Conservation (phyloP, 192 early-diverging fungal genomes). For the Podila clonocystis region DNA sequence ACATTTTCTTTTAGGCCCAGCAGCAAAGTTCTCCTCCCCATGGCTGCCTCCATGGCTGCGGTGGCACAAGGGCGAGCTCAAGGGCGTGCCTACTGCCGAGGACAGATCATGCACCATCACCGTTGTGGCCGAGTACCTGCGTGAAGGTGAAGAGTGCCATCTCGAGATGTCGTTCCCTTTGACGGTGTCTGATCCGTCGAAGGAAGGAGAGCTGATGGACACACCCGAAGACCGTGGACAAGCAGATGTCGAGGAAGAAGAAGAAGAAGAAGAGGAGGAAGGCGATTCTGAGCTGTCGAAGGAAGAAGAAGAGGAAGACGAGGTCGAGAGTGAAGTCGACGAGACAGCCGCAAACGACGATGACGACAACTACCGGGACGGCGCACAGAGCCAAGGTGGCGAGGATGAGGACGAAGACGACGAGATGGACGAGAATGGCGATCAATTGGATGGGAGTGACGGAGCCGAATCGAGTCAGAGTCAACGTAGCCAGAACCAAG, state of each 20-base stretch:
- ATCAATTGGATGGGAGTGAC: too few species aligned
- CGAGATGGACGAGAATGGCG: background rate
- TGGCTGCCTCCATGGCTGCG: slow-evolving; percentile 77
- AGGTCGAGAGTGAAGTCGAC: slow-evolving; percentile 6
- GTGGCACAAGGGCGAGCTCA: slow-evolving; percentile 78
- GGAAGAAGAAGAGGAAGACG: background rate
- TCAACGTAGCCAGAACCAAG: too few species aligned
- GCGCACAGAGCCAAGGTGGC: too few species aligned
- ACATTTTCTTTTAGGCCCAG: slow-evolving; percentile 55
- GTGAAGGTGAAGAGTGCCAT: slow-evolving; percentile 57
- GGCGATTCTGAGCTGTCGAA: background rate
- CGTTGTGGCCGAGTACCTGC: slow-evolving; percentile 73
- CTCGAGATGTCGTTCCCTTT: slow-evolving; percentile 56
- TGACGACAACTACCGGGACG: too few species aligned
- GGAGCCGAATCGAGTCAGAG: too few species aligned
- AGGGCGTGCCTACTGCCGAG: slow-evolving; percentile 67
- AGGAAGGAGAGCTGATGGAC: slow-evolving; percentile 50
- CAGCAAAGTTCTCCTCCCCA: slow-evolving; percentile 75
- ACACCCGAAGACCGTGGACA: slow-evolving; percentile 14
- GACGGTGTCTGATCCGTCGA: slow-evolving; percentile 49
- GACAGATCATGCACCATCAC: slow-evolving; percentile 68
- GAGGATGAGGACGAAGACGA: slow-evolving; percentile 5
- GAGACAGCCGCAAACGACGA: too few species aligned
- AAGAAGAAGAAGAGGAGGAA: slow-evolving; percentile 4
- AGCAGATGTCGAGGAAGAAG: background rate